A percentile compares a stretch with the other conserved stretches of the same genome.
Evolutionary conservation across 129 eudicot species (phyloP).

Genomic region (Artemisia annua): DNA sequence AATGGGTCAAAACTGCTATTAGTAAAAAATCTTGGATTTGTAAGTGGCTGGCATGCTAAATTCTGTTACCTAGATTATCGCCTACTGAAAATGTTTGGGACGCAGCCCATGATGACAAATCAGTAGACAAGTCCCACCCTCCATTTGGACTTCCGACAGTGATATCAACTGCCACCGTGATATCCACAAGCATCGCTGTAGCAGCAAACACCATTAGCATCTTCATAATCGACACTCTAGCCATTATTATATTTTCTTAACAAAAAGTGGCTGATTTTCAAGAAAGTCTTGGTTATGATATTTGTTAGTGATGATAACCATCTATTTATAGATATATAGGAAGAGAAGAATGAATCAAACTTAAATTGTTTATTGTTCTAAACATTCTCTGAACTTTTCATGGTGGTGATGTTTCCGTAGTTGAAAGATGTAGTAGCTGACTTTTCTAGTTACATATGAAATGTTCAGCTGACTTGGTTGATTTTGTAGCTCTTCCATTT

Average conservation of each 20-base stretch:
- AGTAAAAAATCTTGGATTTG: neutral
- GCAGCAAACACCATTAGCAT: constrained; percentile 36
- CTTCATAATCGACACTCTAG: constrained; percentile 41
- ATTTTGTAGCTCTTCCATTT: too few relatives aligned
- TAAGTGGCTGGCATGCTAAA: neutral
- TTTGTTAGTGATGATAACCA: too few relatives aligned
- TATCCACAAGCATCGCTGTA: constrained; percentile 30
- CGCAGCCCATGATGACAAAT: constrained; percentile 53
- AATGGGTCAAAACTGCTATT: neutral
- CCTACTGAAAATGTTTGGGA: constrained; percentile 53
- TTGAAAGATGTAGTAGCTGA: too few relatives aligned
- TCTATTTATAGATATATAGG: too few relatives aligned
- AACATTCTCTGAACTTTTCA: too few relatives aligned
- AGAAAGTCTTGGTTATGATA: constrained; percentile 20
- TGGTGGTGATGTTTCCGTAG: too few relatives aligned
- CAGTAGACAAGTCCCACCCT: constrained; percentile 52
- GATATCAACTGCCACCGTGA: constrained; percentile 47
- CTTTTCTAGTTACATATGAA: too few relatives aligned
- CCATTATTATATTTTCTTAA: constrained; percentile 4
- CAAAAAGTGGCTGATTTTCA: constrained; percentile 19
- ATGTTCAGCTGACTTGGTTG: too few relatives aligned
- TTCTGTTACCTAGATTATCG: constrained; percentile 50
- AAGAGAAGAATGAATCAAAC: too few relatives aligned
- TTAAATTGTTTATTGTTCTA: too few relatives aligned
- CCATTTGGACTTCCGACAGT: constrained; percentile 60